A percentile compares a stretch with the other conserved stretches of the same genome.
Evolutionary conservation across 768 basidiomycete species (phyloP).

Genomic region (Lentinula sp.): DNA sequence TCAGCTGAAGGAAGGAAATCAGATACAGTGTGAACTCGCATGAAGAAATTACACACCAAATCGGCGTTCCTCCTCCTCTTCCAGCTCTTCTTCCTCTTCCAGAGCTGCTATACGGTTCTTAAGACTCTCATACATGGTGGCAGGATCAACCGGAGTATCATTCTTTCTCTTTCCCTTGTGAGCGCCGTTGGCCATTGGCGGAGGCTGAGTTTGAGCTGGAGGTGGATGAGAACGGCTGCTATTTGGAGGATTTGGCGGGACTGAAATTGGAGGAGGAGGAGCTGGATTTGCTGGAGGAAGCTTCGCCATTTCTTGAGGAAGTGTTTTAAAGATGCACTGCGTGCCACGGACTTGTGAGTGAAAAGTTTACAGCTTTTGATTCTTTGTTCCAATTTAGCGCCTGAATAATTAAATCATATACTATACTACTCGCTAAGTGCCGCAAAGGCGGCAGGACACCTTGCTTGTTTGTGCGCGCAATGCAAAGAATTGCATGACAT

Average conservation of each 20-base stretch:
- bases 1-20: conserved; percentile 49
- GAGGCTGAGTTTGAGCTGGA: conserved; percentile 24
- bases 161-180: conserved; percentile 67
- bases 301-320: conserved; percentile 32
- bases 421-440: too few relatives aligned
- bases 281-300: conserved; percentile 54
- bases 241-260: conserved; percentile 50
- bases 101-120: conserved; percentile 86
- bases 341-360: background rate
- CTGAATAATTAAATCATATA: too few relatives aligned
- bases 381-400: too few relatives aligned
- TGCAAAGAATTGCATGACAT: too few relatives aligned
- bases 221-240: conserved; percentile 25
- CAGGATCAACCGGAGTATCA: conserved; percentile 71
- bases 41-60: conserved; percentile 47
- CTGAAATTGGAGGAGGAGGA: conserved; percentile 53
- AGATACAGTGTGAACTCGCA: conserved; percentile 8
- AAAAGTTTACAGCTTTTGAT: background rate
- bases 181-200: conserved; percentile 35
- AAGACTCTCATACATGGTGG: conserved; percentile 81
- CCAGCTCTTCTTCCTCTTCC: conserved; percentile 81
- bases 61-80: conserved; percentile 80
- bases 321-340: background rate
- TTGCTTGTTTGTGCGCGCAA: too few relatives aligned
- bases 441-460: too few relatives aligned